Base-by-base conservation (phyloP, 1,284 basidiomycete species). In the Marasmius sp. region DNA sequence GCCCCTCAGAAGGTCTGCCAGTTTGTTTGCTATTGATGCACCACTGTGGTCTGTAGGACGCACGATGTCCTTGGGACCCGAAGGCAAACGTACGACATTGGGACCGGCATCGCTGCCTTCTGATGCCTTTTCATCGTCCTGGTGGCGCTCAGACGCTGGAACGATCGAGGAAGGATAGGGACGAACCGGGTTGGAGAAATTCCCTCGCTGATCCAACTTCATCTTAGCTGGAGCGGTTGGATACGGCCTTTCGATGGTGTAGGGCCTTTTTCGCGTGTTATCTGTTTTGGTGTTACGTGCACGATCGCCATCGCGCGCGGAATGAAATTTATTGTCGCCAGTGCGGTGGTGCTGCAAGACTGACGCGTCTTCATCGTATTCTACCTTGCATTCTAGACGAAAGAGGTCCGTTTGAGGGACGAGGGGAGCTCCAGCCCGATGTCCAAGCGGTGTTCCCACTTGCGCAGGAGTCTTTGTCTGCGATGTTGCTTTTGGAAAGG, bases 321-420 rank as follows among this genome's bases (percentile, higher is more conserved):
- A 45, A 8, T 22, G 8, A 43, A 34, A 39, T n/a, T 36, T 16
- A 11, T 34, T 16, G 20, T 51, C 41, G 22, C 20, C 2, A 12
- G 47, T 37, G 33, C 36, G 45, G 36, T 22, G 43, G 36, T 36
- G 27, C 11, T 53, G 34, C 20, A 37, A 34, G 18, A 59, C 18
- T 11, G n/a, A 14, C 52, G 16, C 45, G 22, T 61, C 55, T 10
- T 71, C 68, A 34, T 70, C 70, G 41, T 65, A 64, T 62, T 72
- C 73, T 22, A 67, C 66, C 61, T 74, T 70, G 60, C 69, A 71
- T 33, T 54, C 34, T 12, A 65, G 71, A 36, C 69, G 70, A 53
- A 75, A 78, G 50, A 75, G 68, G 61, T 76, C 75, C 20, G 70
- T 65, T 63, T 78, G 77, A 27, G 77, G 69, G n/a, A 68, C 67